Base-by-base conservation (phyloP, 1,284 basidiomycete genomes). In the Microbotryum violaceum region DNA sequence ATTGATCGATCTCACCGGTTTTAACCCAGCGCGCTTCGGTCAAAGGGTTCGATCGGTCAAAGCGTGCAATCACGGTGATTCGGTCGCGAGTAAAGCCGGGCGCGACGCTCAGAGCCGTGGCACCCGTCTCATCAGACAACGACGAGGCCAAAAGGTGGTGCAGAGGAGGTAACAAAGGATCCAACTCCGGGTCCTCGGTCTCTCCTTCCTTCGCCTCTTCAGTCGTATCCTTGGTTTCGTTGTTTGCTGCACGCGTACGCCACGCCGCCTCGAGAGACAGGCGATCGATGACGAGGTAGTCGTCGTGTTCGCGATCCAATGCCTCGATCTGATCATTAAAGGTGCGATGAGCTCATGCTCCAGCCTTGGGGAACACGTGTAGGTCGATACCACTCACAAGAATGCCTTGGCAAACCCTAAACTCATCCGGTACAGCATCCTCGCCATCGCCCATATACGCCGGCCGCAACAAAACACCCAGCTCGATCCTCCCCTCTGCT, bases 11-110 rank as follows among this genome's bases (percentile, higher is more conserved):
- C 73, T 93, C 89, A 50, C 93, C 92, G 4, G 87, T 88, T 74
- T 90, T 90, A 51, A 92, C 88, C 94, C 94, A 98, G 74, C 89
- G 88, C 3, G 93, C 89, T 75, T 97, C 92, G 10, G 89, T 91
- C 33, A 97, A 77, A 0, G 93, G 92, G 62, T 87, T 84, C 48
- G 83, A 84, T 61, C 83, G 87, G 75, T 97, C 93, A 60, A 97
- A 81, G 75, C 88, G 82, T 9, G 78, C 78, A 0, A 74, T 73
- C 18, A 80, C 67, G 18, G 74, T 74, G 55, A 78, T 64, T 6
- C 63, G 65, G 12, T 68, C 56, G 16, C 44, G 20, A 20, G 49
- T 46, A 37, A 44, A 46, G 23, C 53, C 53, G 8, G 50, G 54
- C 4, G 21, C 14, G 33, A 53, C 49, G 27, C 18, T 51, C 49